Base-by-base conservation (phyloP, 192 early-diverging fungal genomes). In the Coemansia sp. region DNA sequence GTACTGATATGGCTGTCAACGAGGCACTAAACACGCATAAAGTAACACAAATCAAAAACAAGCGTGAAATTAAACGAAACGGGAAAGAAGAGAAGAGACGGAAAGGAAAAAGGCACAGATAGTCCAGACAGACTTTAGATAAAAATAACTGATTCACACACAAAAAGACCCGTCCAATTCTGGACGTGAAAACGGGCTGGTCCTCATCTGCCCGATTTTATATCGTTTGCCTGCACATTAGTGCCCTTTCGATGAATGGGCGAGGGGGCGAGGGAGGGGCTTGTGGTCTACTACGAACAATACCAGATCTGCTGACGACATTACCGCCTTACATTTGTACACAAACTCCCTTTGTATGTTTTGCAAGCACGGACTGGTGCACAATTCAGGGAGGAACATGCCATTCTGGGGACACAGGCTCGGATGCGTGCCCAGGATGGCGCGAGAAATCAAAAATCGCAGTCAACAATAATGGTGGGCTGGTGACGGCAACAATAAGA, bases 291-390 rank as follows among this genome's bases (percentile, higher is more conserved):
- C 49, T 37, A 38, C 32, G 15, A 61, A 62, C 60, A 62, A 62
- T 62, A 14, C 9, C 27, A 62, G 50, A 52, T 62, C 60, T 62
- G 60, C 60, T 62, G 60, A 62, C 49, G 49, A 52, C 60, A 62
- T 51, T 12, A 25, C 60, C n/a, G 29, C 60, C 57, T 11, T 41
- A 59, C 57, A 59, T 59, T 21, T 38, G 15, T 17, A 47, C 7
- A 32, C n/a, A 38, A 22, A 32, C 5, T 21, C 55, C 54, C 17
- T 14, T 17, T 55, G 29, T 19, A n/a, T 29, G 24, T 29, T 55
- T 22, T 29, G 53, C n/a, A 24, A 55, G 53, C 60, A 35, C 48
- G 25, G 48, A 24, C 60, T 32, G 47, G 45, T 29, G 24, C 29
- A 24, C 21, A 27, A 37, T 17, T 29, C 35, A n/a, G 57, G 57